Conservation (phyloP, 2,329 filamentous ascomycete genomes). For the Stromatinia cepivora region DNA sequence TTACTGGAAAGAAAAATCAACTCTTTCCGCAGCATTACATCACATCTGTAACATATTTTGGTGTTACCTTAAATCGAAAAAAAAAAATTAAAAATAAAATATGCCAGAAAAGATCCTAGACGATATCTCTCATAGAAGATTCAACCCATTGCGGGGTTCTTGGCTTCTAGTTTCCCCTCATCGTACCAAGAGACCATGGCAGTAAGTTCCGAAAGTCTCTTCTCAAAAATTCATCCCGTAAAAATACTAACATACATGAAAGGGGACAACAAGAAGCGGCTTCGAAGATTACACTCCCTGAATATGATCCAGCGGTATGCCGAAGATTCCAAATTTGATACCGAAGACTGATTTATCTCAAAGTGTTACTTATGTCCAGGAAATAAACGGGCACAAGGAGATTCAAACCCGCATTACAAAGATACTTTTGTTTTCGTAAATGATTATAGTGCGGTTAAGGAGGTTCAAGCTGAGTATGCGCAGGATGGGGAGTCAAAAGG, state of each 20-base stretch:
- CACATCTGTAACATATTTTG: not conserved
- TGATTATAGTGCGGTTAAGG: constrained; percentile 95
- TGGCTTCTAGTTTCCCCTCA: constrained; percentile 96
- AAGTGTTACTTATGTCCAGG: constrained; percentile 94
- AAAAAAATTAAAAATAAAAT: constrained; percentile 9
- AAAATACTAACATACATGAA: constrained; percentile 24
- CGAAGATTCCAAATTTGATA: constrained; percentile 11
- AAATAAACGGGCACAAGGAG: constrained; percentile 85
- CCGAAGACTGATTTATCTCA: constrained; percentile 27
- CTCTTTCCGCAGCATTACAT: not conserved
- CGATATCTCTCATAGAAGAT: constrained; percentile 95
- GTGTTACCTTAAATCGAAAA: not conserved
- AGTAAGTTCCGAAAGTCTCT: constrained; percentile 62
- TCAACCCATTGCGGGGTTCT: constrained; percentile 84
- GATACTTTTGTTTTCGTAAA: constrained; percentile 94
- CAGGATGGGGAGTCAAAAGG: constrained; percentile 37
- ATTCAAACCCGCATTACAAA: constrained; percentile 81
- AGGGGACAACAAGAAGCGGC: constrained; percentile 78
- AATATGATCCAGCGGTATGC: constrained; percentile 72
- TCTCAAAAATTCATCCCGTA: not conserved
- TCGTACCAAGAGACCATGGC: constrained; percentile 95
- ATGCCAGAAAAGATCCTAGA: constrained; percentile 81
- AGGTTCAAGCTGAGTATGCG: constrained; percentile 80
- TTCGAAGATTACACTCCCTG: constrained; percentile 67
- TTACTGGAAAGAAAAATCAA: not conserved